Conservation (phyloP, 1,139 yeast genomes). For the Geotrichum restrictum region DNA sequence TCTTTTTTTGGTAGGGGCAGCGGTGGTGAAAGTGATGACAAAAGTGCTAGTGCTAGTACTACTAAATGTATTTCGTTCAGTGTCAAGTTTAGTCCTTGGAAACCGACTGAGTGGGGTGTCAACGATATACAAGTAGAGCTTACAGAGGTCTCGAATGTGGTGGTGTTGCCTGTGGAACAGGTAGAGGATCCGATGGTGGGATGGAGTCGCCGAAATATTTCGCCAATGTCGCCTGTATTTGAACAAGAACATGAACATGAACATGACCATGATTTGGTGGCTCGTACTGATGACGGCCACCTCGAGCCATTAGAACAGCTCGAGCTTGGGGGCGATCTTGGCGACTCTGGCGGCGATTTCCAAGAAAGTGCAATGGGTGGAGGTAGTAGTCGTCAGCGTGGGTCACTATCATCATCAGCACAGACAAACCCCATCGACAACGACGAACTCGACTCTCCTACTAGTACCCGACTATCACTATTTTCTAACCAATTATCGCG, state of each 20-base stretch:
- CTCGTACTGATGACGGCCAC: no score
- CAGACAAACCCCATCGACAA: background rate
- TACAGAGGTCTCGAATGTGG: constrained; percentile 13
- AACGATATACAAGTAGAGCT: constrained; percentile 17
- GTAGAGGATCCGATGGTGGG: constrained; percentile 9
- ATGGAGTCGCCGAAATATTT: constrained; percentile 8
- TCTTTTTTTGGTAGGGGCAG: background rate
- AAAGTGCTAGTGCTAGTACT: no score
- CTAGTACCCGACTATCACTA: constrained; percentile 4
- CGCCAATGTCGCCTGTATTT: constrained; percentile 10
- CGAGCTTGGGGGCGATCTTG: constrained; percentile 14
- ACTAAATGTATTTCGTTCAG: constrained; percentile 24
- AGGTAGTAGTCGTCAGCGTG: background rate
- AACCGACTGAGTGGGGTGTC: constrained; percentile 18
- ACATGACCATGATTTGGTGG: no score
- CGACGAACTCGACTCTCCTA: no score
- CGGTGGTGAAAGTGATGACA: constrained; percentile 12
- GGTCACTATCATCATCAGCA: background rate
- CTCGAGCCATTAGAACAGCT: constrained; percentile 6
- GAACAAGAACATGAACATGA: no score
- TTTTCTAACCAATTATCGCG: constrained; percentile 7
- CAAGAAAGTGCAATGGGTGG: constrained; percentile 9
- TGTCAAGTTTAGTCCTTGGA: constrained; percentile 21
- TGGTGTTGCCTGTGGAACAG: constrained; percentile 10
- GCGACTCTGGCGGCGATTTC: background rate